Base-by-base conservation (phyloP, 306 rosid species). In the Phaseolus lunatus region DNA sequence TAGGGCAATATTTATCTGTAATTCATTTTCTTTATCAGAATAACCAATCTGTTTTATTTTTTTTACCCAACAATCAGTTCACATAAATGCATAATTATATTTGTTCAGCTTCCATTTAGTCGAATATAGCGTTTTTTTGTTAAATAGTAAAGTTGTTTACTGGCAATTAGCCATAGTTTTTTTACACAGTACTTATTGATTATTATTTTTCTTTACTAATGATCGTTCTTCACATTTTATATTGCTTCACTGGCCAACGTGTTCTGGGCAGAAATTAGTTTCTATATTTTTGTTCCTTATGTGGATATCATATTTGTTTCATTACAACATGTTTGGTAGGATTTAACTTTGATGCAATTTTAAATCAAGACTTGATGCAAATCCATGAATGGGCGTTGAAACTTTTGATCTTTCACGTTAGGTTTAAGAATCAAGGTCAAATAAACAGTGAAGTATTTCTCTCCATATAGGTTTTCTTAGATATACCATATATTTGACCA, bases 291-390 rank as follows among this genome's bases (percentile, higher is more conserved):
- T 65, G 31, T 69, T 20, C 66, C 61, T 11, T 35, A 5, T 19
- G 54, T 50, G 59, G 75, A 47, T 53, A 37, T n/a, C 65, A 75
- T 63, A 56, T 57, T 39, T 70, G 61, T 81, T 52, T 57, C 72
- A 59, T 77, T 61, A 73, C 47, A 9, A 61, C 16, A 52, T 61
- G 59, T 68, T 47, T 57, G 23, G 48, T 39, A 72, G 58, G 64
- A 66, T 31, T 77, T 66, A 14, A 20, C 53, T 64, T 27, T 0
- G 14, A 39, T 50, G 48, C 27, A 50, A 16, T 11, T 59, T 44
- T 72, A 61, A 57, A 16, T 26, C 5, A 53, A 66, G 41, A 31
- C 11, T 35, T 7, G 9, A 35, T 35, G 1, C 1, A 35, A 7
- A 35, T 9, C 39, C 39, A 5, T 35, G 6, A 35, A 35, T 35